Evolutionary conservation across 495 filamentous ascomycete genomes (phyloP).

Genomic region (Trichoderma reesei): DNA sequence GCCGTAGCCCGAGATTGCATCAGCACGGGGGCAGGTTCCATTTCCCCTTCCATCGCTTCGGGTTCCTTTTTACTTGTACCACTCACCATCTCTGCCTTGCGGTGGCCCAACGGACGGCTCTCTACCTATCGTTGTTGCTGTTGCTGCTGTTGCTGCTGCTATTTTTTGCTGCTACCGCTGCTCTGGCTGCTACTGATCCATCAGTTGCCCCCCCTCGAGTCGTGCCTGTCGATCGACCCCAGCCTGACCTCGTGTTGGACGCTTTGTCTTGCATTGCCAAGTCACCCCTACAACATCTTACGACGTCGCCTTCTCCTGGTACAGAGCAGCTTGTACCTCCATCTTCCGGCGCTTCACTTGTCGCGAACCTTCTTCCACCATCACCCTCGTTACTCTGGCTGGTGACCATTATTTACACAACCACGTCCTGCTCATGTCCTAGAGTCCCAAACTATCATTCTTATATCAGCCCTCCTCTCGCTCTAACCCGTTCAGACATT

Average conservation of each 20-base stretch:
- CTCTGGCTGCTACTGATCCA: constrained; percentile 1
- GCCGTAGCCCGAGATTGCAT: constrained; percentile 7
- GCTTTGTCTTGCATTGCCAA: background rate
- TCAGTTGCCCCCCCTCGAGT: background rate
- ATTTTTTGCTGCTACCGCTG: too few species aligned
- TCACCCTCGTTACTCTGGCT: constrained; percentile 5
- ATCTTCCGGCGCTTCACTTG: background rate
- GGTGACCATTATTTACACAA: background rate
- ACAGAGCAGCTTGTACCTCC: background rate
- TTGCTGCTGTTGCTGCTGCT: too few species aligned
- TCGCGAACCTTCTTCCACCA: background rate
- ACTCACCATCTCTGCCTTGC: background rate
- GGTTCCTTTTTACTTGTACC: background rate
- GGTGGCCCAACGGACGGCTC: background rate
- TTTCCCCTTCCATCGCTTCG: background rate
- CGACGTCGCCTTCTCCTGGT: constrained; percentile 1
- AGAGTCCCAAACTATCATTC: background rate
- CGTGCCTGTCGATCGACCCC: constrained; percentile 5
- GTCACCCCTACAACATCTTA: background rate
- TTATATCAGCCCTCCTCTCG: constrained; percentile 1
- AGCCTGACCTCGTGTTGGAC: background rate
- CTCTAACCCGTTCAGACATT: constrained; percentile 7
- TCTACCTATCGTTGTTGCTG: background rate
- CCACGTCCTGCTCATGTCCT: background rate
- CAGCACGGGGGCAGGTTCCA: constrained; percentile 8